Base-by-base conservation (phyloP, 805 yeast species). In the Yamadazyma laniorum region DNA sequence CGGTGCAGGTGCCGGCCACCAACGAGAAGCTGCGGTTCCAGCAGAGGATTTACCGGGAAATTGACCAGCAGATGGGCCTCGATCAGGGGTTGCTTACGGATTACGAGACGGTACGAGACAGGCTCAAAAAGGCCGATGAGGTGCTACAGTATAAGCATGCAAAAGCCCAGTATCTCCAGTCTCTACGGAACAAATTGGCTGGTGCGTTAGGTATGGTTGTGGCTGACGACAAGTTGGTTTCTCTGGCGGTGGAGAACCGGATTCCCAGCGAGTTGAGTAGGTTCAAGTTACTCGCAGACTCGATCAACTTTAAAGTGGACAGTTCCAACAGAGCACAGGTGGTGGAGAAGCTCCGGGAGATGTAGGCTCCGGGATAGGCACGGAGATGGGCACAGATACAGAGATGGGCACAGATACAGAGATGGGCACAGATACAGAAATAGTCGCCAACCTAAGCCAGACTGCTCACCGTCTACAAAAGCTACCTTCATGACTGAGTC, bases 161-260 rank as follows among this genome's bases (percentile, higher is more conserved):
- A 19, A 67, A 67, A 45, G 38, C 56, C 19, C 49, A 45, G 28
- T 67, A 64, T 32, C 42, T 67, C 23, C 28, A 40, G 18, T 30
- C 38, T 29, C 29, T 53, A 9, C 25, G 37, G 27, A 25, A 27
- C 15, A 39, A 47, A 21, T 18, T 54, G 18, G 37, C 32, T 8
- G 34, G 13, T 7, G 30, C 30, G 16, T 26, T 17, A n/a, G 34
- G 26, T 12, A 21, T 21, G 14, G 46, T 32, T 29, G 23, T 45
- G 18, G 32, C 22, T 30, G 35, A 36, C 25, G 30, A 14, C 13
- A 29, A 18, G 21, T 23, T 17, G 12, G 30, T 12, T 16, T 18
- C 16, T 7, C 46, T 35, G 37, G 19, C 44, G 29, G 32, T 31
- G 28, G 32, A 34, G 18, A 31, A 12, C 25, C 17, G 19, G 14